Evolutionary conservation across 2,329 filamentous ascomycete species (phyloP).

Genomic region (Fusarium sp.): DNA sequence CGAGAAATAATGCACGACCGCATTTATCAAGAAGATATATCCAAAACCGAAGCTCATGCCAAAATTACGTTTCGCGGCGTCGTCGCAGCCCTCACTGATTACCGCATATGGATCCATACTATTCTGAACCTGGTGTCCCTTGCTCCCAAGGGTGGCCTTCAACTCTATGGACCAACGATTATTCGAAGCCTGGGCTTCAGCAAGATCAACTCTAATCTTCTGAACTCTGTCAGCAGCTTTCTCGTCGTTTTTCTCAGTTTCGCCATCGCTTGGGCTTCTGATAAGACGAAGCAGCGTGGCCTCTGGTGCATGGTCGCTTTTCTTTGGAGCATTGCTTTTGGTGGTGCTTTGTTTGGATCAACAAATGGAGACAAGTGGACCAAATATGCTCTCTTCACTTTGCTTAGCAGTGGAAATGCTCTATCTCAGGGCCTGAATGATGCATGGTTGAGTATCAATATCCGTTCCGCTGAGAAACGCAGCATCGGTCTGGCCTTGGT

Average conservation of each 20-base stretch:
- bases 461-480: slow-evolving; percentile 13
- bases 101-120: slow-evolving; percentile 34
- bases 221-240: slow-evolving; percentile 37
- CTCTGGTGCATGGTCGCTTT: slow-evolving; percentile 34
- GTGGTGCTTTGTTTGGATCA: slow-evolving; percentile 19
- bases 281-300: slow-evolving; percentile 33
- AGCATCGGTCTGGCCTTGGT: slow-evolving; percentile 39
- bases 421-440: slow-evolving; percentile 39
- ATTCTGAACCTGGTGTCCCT: slow-evolving; percentile 36
- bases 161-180: slow-evolving; percentile 39
- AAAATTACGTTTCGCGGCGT: slow-evolving; percentile 9
- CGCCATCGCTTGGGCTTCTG: slow-evolving; percentile 28
- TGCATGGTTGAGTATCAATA: slow-evolving; percentile 42
- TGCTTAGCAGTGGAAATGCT: slow-evolving; percentile 37
- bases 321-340: slow-evolving; percentile 39
- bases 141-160: slow-evolving; percentile 41
- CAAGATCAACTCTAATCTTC: slow-evolving; percentile 37
- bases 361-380: slow-evolving; percentile 25
- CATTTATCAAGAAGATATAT: slow-evolving; percentile 32
- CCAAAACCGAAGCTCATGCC: slow-evolving; percentile 30
- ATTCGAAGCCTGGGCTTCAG: slow-evolving; percentile 39
- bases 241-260: slow-evolving; percentile 32
- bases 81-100: slow-evolving; percentile 9
- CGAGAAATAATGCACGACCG: slow-evolving; percentile 31
- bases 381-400: slow-evolving; percentile 30